Evolutionary conservation across 768 basidiomycete species (phyloP).

Genomic region (Rhizopogon rudus): DNA sequence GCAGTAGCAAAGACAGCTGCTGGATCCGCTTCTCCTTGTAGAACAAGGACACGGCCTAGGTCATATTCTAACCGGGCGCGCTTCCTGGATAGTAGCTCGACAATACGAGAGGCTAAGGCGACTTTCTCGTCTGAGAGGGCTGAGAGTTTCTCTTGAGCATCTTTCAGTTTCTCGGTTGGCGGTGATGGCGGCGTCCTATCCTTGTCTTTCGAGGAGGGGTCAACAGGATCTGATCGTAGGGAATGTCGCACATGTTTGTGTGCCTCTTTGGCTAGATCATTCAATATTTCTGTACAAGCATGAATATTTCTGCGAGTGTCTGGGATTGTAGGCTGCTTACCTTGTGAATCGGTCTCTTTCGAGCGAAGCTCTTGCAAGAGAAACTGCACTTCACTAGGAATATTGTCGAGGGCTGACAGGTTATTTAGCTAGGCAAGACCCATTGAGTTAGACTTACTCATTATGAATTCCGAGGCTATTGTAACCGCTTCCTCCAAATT

Average conservation of each 20-base stretch:
- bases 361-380: conserved; percentile 44
- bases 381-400: conserved; percentile 43
- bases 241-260: conserved; percentile 40
- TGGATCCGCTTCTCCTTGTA: conserved; percentile 40
- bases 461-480: conserved; percentile 45
- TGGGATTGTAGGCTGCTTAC: conserved; percentile 14
- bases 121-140: conserved; percentile 40
- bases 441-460: conserved; percentile 29
- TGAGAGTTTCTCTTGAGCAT: conserved; percentile 23
- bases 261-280: conserved; percentile 40
- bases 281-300: conserved; percentile 31
- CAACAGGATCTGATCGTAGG: conserved; percentile 24
- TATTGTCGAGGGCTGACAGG: conserved; percentile 41
- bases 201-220: conserved; percentile 27
- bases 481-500: conserved; percentile 45
- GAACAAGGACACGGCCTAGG: conserved; percentile 35
- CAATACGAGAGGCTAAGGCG: conserved; percentile 34
- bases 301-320: not conserved
- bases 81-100: conserved; percentile 39
- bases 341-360: conserved; percentile 39
- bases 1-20: conserved; percentile 26
- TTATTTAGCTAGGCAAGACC: not conserved
- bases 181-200: conserved; percentile 27
- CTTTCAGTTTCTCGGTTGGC: conserved; percentile 25
- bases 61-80: conserved; percentile 44